These are phyloP conservation scores for Plantago major DNA, from an alignment of 257 asterid species.

Conservation along the genomic window DNA sequence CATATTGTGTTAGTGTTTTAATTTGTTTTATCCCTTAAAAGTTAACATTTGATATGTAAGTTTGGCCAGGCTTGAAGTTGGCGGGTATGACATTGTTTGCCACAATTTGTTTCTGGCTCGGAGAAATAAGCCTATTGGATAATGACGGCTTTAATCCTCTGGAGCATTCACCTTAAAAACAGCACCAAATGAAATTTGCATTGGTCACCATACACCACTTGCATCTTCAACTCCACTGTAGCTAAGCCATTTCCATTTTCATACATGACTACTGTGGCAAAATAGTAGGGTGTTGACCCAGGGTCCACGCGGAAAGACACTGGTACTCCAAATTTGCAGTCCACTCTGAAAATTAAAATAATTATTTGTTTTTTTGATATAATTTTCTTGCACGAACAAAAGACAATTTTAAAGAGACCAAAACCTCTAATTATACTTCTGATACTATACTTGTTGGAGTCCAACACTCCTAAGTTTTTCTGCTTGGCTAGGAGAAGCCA, in stretches of 20 bases:
- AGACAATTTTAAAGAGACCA: too few relatives aligned
- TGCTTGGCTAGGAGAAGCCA: neutral
- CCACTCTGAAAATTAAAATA: conserved; percentile 34
- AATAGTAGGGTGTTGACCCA: conserved; percentile 61
- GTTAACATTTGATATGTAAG: conserved; percentile 59
- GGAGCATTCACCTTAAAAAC: conserved; percentile 52
- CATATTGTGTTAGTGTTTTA: too few relatives aligned
- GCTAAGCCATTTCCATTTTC: conserved; percentile 59
- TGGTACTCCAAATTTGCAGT: conserved; percentile 55
- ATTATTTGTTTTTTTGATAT: too few relatives aligned
- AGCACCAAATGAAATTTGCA: conserved; percentile 75
- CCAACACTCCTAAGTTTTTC: neutral
- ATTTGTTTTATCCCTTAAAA: conserved; percentile 22
- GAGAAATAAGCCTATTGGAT: conserved; percentile 46
- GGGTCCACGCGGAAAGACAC: conserved; percentile 66
- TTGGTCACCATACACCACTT: conserved; percentile 41
- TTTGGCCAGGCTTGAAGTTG: conserved; percentile 49
- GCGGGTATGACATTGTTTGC: conserved; percentile 67
- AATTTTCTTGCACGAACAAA: too few relatives aligned
- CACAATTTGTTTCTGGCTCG: conserved; percentile 36
- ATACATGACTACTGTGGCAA: conserved; percentile 51
- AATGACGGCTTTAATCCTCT: conserved; percentile 42
- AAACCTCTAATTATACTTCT: neutral
- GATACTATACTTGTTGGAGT: neutral
- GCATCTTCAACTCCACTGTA: conserved; percentile 48